Percentiles rank a stretch among this genome's conserved stretches.
phyloP scores from a whole-genome alignment of 2,329 filamentous ascomycete genomes.

The Paecilomyces dactylethromorphus region DNA sequence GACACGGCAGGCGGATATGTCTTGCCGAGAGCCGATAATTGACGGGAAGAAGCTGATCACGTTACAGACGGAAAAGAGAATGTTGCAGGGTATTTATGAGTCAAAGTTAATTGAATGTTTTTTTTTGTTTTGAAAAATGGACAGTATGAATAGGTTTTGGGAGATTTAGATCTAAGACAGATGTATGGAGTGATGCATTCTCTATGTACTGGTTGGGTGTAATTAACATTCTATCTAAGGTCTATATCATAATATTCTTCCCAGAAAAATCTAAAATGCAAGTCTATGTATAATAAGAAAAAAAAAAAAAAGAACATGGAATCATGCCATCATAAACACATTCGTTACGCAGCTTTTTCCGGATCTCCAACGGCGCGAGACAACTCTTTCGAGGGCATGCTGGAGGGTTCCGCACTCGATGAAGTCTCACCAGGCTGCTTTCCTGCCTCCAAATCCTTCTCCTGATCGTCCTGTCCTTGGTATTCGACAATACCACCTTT shows the following conservation, averaged over 20 bases:
- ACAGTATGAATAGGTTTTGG: no score
- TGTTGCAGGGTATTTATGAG: no score
- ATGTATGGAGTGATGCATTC: no score
- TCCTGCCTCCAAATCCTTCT: not conserved
- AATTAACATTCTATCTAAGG: not conserved
- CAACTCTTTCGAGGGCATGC: not conserved
- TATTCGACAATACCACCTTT: not conserved
- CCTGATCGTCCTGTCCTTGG: not conserved
- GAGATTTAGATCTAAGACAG: no score
- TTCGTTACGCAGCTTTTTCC: not conserved
- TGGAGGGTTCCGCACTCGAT: not conserved
- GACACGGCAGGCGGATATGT: not conserved
- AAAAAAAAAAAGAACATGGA: not conserved
- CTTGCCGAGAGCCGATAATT: not conserved
- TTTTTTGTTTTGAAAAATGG: no score
- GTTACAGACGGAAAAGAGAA: no score
- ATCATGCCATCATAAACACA: not conserved
- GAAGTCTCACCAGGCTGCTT: not conserved
- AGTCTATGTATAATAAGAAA: not conserved
- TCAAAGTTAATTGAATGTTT: no score
- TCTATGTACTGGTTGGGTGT: not conserved
- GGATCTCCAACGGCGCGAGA: not conserved
- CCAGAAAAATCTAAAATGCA: not conserved
- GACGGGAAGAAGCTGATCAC: not conserved
- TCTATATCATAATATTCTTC: not conserved